Evolutionary conservation across 2,329 filamentous ascomycete genomes (phyloP).

Genomic region (Scytalidium sp.): DNA sequence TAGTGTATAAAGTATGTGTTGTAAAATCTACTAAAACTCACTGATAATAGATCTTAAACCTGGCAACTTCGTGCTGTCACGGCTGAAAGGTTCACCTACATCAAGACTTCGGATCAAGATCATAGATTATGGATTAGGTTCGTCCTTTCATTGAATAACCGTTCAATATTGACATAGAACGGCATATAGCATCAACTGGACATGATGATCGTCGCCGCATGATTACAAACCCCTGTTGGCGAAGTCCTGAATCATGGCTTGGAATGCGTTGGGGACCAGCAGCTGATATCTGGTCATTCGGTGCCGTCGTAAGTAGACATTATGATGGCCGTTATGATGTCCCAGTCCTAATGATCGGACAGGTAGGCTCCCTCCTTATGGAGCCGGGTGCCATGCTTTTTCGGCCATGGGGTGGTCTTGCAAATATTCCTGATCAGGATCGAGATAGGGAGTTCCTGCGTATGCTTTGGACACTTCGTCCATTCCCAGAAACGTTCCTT

Average conservation of each 20-base stretch:
- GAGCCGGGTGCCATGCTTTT: conserved; percentile 10
- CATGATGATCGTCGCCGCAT: conserved; percentile 4
- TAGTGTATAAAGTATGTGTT: background rate
- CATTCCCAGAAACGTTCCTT: conserved; percentile 8
- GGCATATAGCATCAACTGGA: conserved; percentile 5
- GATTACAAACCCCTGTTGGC: conserved; percentile 10
- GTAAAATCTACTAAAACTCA: background rate
- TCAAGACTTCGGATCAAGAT: conserved; percentile 5
- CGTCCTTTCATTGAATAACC: background rate
- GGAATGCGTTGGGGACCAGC: conserved; percentile 7
- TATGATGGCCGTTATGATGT: background rate
- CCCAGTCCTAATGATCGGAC: background rate
- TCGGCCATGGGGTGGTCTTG: conserved; percentile 8
- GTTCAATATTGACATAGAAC: conserved; percentile 2
- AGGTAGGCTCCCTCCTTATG: conserved; percentile 12
- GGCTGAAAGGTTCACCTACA: background rate
- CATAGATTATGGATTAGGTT: conserved; percentile 10
- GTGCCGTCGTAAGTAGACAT: conserved; percentile 8
- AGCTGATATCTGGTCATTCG: conserved; percentile 10
- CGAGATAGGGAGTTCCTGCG: conserved; percentile 8
- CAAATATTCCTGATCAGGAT: conserved; percentile 4
- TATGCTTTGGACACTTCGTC: conserved; percentile 5
- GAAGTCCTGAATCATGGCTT: conserved; percentile 11
- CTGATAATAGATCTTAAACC: conserved; percentile 7
- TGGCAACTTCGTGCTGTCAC: conserved; percentile 9